phyloP scores from a whole-genome alignment of 1,284 basidiomycete species.

The Cystobasidiaceae sp. region DNA sequence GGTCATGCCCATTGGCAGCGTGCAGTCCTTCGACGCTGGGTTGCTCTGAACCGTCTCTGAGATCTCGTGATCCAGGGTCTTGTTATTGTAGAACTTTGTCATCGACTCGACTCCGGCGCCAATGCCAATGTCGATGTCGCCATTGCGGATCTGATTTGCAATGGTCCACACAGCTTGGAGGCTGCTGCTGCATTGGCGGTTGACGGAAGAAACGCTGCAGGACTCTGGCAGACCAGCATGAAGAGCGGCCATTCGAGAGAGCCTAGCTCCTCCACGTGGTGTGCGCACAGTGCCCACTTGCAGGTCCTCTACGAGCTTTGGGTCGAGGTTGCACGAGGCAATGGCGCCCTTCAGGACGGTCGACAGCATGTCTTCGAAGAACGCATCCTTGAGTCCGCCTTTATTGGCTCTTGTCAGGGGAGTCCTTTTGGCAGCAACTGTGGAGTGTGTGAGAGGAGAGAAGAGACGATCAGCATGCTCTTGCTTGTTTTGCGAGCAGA shows the following conservation, averaged over 20 bases:
- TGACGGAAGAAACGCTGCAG: conserved; percentile 67
- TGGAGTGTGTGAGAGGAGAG: not conserved
- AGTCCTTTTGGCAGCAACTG: conserved; percentile 61
- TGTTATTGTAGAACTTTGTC: conserved; percentile 49
- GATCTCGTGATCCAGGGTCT: not conserved
- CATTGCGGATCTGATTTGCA: conserved; percentile 70
- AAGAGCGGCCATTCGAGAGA: not conserved
- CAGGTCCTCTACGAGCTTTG: conserved; percentile 59
- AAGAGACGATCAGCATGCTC: not conserved
- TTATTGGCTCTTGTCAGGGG: conserved; percentile 65
- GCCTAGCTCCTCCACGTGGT: conserved; percentile 6
- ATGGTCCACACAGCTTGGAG: conserved; percentile 54
- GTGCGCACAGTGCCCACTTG: not conserved
- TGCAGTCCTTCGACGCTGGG: conserved; percentile 56
- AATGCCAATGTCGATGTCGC: conserved; percentile 78
- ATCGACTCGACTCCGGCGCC: conserved; percentile 80
- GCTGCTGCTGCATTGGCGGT: conserved; percentile 52
- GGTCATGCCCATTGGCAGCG: conserved; percentile 78
- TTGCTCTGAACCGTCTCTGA: conserved; percentile 56
- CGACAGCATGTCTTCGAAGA: conserved; percentile 67
- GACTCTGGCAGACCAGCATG: conserved; percentile 59
- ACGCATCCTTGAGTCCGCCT: conserved; percentile 68
- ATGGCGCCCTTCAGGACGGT: conserved; percentile 62
- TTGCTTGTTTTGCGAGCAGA: no score
- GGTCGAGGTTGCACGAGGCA: conserved; percentile 4